These are phyloP conservation scores for Candida glucosophila DNA, from an alignment of 1,139 yeast genomes.

Conservation along the genomic window DNA sequence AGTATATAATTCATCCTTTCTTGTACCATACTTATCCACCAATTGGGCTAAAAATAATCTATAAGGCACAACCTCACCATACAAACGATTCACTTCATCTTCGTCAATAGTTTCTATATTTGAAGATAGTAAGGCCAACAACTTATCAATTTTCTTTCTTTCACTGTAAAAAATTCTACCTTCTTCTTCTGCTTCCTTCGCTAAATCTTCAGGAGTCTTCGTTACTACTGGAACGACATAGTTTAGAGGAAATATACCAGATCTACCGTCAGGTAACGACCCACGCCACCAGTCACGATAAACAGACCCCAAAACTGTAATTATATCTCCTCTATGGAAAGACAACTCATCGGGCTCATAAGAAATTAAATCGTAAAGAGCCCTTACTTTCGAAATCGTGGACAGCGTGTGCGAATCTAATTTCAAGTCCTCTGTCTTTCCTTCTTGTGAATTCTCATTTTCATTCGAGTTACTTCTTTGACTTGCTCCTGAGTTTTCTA, in stretches of 20 bases:
- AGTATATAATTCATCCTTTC: slow-evolving; percentile 68
- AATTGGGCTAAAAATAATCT: slow-evolving; percentile 65
- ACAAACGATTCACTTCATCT: slow-evolving; percentile 44
- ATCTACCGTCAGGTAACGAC: slow-evolving; percentile 58
- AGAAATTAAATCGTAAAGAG: slow-evolving; percentile 73
- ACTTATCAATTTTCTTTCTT: slow-evolving; percentile 49
- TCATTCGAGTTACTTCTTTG: slow-evolving; percentile 22
- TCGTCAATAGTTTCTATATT: slow-evolving; percentile 22
- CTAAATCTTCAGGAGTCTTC: slow-evolving; percentile 43
- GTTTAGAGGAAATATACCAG: slow-evolving; percentile 91
- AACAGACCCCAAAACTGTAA: slow-evolving; percentile 78
- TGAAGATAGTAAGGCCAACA: slow-evolving; percentile 50
- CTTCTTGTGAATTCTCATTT: not conserved
- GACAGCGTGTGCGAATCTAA: slow-evolving; percentile 31
- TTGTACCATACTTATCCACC: slow-evolving; percentile 66
- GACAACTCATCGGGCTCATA: slow-evolving; percentile 66
- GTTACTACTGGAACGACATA: slow-evolving; percentile 78
- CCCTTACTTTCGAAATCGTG: slow-evolving; percentile 63
- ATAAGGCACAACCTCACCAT: slow-evolving; percentile 61
- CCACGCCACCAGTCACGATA: slow-evolving; percentile 98
- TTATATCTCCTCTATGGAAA: slow-evolving; percentile 66
- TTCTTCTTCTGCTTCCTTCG: slow-evolving; percentile 23
- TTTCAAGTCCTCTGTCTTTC: slow-evolving; percentile 36
- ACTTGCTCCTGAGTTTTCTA: slow-evolving; percentile 6
- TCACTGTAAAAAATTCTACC: slow-evolving; percentile 19